Percentiles rank a stretch among this genome's conserved stretches.
These are phyloP conservation scores for Dioszegia hungarica DNA, from an alignment of 768 basidiomycete species.

Conservation along the genomic window DNA sequence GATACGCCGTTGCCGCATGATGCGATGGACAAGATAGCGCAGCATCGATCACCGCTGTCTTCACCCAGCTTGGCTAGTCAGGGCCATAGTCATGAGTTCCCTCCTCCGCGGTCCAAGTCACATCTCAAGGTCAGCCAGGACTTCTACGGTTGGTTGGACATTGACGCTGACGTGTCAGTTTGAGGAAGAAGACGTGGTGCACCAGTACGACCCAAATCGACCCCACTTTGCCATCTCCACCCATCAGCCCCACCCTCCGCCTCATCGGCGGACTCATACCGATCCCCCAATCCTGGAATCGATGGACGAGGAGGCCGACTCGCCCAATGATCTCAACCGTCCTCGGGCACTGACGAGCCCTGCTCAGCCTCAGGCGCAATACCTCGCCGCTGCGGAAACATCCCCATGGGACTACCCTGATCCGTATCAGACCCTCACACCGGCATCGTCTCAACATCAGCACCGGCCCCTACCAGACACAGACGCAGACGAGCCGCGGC, in stretches of 20 bases:
- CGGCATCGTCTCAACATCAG: not conserved
- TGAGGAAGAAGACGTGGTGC: conserved; percentile 47
- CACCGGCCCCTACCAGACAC: not conserved
- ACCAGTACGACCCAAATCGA: conserved; percentile 35
- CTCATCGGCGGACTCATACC: conserved; percentile 17
- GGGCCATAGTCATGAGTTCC: conserved; percentile 1
- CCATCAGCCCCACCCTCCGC: conserved; percentile 15
- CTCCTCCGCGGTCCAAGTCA: conserved; percentile 17
- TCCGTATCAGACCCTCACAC: conserved; percentile 3
- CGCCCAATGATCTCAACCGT: not conserved
- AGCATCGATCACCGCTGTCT: conserved; percentile 20
- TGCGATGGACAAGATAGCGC: conserved; percentile 44
- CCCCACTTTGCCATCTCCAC: conserved; percentile 21
- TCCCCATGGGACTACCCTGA: not conserved
- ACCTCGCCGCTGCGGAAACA: not conserved
- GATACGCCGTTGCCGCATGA: conserved; percentile 72
- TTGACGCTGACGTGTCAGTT: conserved; percentile 30
- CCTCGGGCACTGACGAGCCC: not conserved
- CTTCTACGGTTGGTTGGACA: too few relatives aligned
- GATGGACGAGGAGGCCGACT: not conserved
- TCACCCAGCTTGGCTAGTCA: not conserved
- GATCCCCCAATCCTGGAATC: not conserved
- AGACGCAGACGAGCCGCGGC: not conserved
- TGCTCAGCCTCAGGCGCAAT: not conserved
- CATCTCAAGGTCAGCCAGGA: conserved; percentile 34